These are phyloP conservation scores for Penicillium sp. DNA, from an alignment of 2,329 filamentous ascomycete genomes.

Conservation along the genomic window DNA sequence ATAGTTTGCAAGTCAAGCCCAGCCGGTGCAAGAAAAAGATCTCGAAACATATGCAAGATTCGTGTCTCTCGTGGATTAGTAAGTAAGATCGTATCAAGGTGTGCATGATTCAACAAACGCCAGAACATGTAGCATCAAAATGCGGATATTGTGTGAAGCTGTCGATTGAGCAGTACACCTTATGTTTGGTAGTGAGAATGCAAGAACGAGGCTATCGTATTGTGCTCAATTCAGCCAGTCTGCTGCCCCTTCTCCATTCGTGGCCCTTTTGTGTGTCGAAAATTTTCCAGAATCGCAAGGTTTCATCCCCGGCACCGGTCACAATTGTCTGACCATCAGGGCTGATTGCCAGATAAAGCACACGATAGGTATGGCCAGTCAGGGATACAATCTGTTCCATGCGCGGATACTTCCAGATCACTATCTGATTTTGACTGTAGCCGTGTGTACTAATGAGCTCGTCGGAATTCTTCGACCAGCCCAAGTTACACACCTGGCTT, in stretches of 20 bases:
- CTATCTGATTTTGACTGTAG: slow-evolving; percentile 97
- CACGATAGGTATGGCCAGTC: slow-evolving; percentile 94
- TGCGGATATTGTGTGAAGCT: not conserved
- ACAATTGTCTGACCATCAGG: slow-evolving; percentile 91
- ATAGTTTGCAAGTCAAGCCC: not conserved
- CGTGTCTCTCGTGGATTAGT: slow-evolving; percentile 9
- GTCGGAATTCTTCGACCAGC: slow-evolving; percentile 96
- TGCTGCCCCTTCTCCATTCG: slow-evolving; percentile 59
- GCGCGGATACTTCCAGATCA: slow-evolving; percentile 98
- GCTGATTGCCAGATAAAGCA: slow-evolving; percentile 95
- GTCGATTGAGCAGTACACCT: not conserved
- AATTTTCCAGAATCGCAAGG: slow-evolving; percentile 91
- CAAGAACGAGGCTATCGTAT: slow-evolving; percentile 54
- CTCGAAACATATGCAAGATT: slow-evolving; percentile 2
- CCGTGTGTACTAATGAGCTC: slow-evolving; percentile 97
- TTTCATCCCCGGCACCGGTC: slow-evolving; percentile 94
- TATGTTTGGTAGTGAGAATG: not conserved
- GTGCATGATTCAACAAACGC: not conserved
- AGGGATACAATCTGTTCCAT: slow-evolving; percentile 96
- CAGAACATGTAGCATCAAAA: not conserved
- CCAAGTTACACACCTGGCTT: slow-evolving; percentile 96
- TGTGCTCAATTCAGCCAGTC: slow-evolving; percentile 74
- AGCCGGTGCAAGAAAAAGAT: not conserved
- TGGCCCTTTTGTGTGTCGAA: slow-evolving; percentile 76
- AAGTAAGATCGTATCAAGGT: not conserved